phyloP scores from a whole-genome alignment of 2,329 filamentous ascomycete genomes.

The Bipolaris cookei region DNA sequence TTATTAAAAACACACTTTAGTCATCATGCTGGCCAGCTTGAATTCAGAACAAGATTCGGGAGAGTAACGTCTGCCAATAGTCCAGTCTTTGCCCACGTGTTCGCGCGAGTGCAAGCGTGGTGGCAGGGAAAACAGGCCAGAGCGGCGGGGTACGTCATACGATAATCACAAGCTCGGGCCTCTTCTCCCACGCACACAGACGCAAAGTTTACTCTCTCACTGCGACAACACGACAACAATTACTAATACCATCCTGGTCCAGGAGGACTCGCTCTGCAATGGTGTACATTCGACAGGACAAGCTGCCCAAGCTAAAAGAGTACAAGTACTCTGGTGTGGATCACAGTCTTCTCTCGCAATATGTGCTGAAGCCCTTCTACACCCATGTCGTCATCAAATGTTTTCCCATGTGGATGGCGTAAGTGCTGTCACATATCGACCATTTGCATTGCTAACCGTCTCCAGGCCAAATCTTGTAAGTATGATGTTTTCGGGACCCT shows the following conservation, averaged over 20 bases:
- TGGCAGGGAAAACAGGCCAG: conserved; percentile 10
- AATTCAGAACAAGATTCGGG: background rate
- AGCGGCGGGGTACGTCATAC: conserved; percentile 40
- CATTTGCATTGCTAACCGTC: conserved; percentile 28
- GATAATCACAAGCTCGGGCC: conserved; percentile 35
- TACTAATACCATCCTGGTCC: conserved; percentile 7
- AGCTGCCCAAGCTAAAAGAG: conserved; percentile 84
- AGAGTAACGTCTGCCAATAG: background rate
- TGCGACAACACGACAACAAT: conserved; percentile 21
- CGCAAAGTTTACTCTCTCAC: conserved; percentile 8
- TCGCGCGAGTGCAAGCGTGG: background rate
- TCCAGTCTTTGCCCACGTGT: background rate
- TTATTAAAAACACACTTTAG: background rate
- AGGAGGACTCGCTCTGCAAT: conserved; percentile 56
- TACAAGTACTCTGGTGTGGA: conserved; percentile 97
- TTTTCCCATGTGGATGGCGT: conserved; percentile 95
- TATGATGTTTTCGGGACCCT: conserved; percentile 10
- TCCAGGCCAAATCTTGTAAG: conserved; percentile 48
- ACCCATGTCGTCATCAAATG: conserved; percentile 90
- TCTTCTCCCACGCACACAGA: conserved; percentile 14
- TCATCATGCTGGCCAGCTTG: background rate
- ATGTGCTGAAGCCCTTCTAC: conserved; percentile 97
- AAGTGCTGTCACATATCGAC: conserved; percentile 46
- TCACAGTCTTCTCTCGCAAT: conserved; percentile 86
- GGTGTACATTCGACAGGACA: conserved; percentile 94